Evolutionary conservation across 2,329 filamentous ascomycete genomes (phyloP), one percentile per base, ranked within the genome.

Genomic region (Ilyonectria robusta): DNA sequence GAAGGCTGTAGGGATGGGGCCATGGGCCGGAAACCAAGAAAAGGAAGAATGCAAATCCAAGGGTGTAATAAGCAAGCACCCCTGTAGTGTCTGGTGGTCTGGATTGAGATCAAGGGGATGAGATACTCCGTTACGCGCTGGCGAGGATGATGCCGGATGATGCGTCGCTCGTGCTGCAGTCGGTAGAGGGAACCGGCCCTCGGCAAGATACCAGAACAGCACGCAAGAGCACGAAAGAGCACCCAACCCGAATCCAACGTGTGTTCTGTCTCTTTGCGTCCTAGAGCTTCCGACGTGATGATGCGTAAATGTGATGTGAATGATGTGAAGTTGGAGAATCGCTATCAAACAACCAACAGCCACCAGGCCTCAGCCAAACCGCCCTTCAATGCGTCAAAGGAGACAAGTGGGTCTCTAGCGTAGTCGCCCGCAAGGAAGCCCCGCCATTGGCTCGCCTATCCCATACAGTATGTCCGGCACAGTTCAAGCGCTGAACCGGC

Each of bases 111-210:
- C n/a, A 26, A 35, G 29, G 17, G 6, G 23, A 51, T 54, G 29
- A 31, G 21, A 11, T 21, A 33, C 33, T 7, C 31, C 13, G 17
- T 55, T 19, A 40, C 9, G 4, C 26, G 42, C 23, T 42, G 47
- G 17, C 35, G 57, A 60, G 44, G 31, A 11, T 19, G 48, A 29
- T 51, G 48, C 9, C 21, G n/a, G 33, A 50, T 17, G 15, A 50
- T 5, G 10, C 23, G 15, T 21, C 15, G 37, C n/a, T 19, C 13
- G 2, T 11, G 31, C 37, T 23, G 40, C 31, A 44, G 15, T 42
- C 21, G 37, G 35, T 31, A 17, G 46, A 66, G 46, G 58, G 53
- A 40, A 56, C 63, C 53, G 58, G 63, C 58, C 58, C 53, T 47
- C 51, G 46, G 29, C 51, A 40, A 61, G 31, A 42, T 6, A 50